Percentiles rank a stretch among this genome's conserved stretches.
These are phyloP conservation scores for Chaetomium olivaceum DNA, from an alignment of 2,329 filamentous ascomycete genomes.

Conservation along the genomic window DNA sequence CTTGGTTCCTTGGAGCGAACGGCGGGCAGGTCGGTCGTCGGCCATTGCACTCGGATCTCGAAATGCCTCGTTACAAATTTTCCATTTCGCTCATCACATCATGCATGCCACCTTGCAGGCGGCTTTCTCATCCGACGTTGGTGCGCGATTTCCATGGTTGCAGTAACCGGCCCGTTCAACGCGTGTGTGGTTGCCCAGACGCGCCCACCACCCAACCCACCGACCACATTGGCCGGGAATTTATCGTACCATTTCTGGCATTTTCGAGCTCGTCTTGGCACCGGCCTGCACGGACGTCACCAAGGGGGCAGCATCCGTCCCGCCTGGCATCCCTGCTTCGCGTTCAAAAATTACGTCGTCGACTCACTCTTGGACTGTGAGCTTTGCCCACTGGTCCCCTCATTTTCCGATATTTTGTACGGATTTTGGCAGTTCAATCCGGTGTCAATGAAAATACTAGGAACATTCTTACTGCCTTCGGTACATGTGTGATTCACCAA, in stretches of 20 bases:
- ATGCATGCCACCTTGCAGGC: constrained; percentile 14
- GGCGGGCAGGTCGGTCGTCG: not conserved
- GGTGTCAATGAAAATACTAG: not conserved
- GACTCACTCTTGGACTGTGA: not conserved
- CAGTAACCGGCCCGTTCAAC: not conserved
- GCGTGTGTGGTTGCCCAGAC: not conserved
- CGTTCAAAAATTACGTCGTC: constrained; percentile 20
- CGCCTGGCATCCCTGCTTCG: constrained; percentile 11
- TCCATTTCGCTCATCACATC: not conserved
- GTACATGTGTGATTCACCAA: not conserved
- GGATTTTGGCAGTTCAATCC: not conserved
- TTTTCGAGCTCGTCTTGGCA: not conserved
- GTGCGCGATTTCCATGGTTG: constrained; percentile 20
- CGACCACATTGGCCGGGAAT: constrained; percentile 7
- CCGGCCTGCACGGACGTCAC: not conserved
- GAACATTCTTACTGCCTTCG: not conserved
- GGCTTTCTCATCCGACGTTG: not conserved
- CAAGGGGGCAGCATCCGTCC: constrained; percentile 11
- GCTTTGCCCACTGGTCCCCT: not conserved
- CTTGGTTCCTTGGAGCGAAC: too few species aligned
- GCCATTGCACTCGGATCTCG: not conserved
- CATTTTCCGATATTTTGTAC: too few species aligned
- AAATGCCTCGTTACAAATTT: constrained; percentile 8
- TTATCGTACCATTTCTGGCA: constrained; percentile 18
- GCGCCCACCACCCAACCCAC: not conserved